Evolutionary conservation across 345 rosid species (phyloP).

Genomic region (Rhodomyrtus tomentosa): DNA sequence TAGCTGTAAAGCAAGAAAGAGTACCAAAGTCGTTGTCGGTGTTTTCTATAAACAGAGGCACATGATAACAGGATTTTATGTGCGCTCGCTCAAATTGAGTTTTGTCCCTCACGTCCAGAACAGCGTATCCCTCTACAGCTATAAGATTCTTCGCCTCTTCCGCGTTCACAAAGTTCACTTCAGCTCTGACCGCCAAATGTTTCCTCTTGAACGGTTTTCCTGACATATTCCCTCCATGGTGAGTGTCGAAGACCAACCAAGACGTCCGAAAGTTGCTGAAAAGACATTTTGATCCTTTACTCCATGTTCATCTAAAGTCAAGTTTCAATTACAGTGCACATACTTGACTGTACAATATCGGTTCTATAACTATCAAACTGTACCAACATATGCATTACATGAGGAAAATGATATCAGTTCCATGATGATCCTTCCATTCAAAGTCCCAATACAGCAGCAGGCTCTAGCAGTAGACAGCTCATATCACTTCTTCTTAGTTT

Average conservation of each 20-base stretch:
- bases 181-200: conserved; percentile 49
- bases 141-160: conserved; percentile 76
- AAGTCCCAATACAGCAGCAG: neutral
- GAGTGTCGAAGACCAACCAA: conserved; percentile 30
- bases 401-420: neutral
- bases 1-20: neutral
- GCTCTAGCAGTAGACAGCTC: neutral
- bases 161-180: conserved; percentile 59
- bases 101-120: conserved; percentile 75
- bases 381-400: neutral
- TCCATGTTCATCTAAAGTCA: conserved; percentile 2
- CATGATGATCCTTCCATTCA: neutral
- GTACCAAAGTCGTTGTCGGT: conserved; percentile 81
- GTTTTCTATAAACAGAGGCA: conserved; percentile 75
- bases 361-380: neutral
- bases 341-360: neutral
- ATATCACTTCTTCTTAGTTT: neutral
- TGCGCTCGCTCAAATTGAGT: conserved; percentile 70
- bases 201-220: conserved; percentile 23
- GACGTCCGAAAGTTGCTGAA: conserved; percentile 42
- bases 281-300: conserved; percentile 13
- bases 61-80: conserved; percentile 69
- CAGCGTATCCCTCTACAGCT: conserved; percentile 44
- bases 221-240: conserved; percentile 19
- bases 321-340: neutral